phyloP scores from a whole-genome alignment of 495 filamentous ascomycete species.

The Penicillium samsonianum region DNA sequence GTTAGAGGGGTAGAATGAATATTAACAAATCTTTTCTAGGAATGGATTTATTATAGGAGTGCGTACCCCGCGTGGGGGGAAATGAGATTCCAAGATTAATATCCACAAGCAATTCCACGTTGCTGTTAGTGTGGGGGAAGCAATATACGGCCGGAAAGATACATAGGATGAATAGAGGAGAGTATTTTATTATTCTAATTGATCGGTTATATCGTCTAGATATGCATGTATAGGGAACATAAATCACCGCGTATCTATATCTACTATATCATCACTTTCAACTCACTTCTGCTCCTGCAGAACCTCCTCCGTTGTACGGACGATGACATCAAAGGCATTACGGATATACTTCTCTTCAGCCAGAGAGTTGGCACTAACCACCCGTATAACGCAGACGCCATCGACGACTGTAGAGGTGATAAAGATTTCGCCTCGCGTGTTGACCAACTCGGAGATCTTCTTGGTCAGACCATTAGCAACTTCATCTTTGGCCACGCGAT shows the following conservation, averaged over 20 bases:
- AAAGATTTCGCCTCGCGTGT: constrained; percentile 76
- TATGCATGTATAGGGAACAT: background rate
- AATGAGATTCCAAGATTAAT: background rate
- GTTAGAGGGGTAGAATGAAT: background rate
- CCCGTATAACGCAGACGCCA: constrained; percentile 77
- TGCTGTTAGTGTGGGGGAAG: constrained; percentile 1
- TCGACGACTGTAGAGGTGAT: constrained; percentile 76
- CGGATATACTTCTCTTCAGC: constrained; percentile 72
- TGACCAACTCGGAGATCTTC: constrained; percentile 74
- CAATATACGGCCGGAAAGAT: background rate
- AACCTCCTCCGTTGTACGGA: constrained; percentile 65
- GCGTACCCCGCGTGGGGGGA: constrained; percentile 5
- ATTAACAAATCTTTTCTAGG: too few species aligned
- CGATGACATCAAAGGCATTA: constrained; percentile 77
- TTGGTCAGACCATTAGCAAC: constrained; percentile 69
- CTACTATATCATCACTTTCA: background rate
- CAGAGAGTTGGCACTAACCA: constrained; percentile 69
- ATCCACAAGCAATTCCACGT: background rate
- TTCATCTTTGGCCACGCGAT: constrained; percentile 43
- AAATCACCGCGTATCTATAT: background rate
- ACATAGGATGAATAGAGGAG: background rate
- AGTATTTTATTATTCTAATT: background rate
- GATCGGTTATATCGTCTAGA: background rate
- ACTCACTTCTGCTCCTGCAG: constrained; percentile 25
- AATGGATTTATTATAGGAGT: background rate